Evolutionary conservation across 345 rosid genomes (phyloP).

Genomic region (Pugionium dolabratum): DNA sequence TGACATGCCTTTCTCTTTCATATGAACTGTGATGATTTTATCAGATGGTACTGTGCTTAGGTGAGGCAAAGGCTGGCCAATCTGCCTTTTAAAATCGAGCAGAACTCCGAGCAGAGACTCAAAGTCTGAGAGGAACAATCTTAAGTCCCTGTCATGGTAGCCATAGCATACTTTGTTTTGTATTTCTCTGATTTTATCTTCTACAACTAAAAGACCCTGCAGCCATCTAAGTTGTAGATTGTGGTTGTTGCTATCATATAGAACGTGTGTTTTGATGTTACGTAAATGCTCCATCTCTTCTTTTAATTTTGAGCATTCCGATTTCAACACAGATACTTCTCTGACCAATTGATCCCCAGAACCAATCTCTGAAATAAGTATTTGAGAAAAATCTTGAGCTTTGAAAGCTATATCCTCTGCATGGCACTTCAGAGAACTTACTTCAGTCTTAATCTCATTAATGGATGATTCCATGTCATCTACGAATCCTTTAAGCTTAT

Average conservation of each 20-base stretch:
- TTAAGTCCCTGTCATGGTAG: constrained; percentile 62
- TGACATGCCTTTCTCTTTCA: constrained; percentile 44
- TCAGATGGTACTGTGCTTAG: constrained; percentile 48
- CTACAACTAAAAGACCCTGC: constrained; percentile 66
- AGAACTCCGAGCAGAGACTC: constrained; percentile 60
- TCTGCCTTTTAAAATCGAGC: constrained; percentile 73
- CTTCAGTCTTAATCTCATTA: constrained; percentile 70
- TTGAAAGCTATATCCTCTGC: constrained; percentile 72
- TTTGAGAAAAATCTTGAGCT: constrained; percentile 64
- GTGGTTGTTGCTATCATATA: constrained; percentile 45
- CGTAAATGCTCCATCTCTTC: constrained; percentile 58
- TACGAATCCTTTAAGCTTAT: constrained; percentile 72
- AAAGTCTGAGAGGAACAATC: constrained; percentile 61
- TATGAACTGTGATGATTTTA: constrained; percentile 39
- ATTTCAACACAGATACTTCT: constrained; percentile 76
- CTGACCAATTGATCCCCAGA: constrained; percentile 74
- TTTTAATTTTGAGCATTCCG: constrained; percentile 78
- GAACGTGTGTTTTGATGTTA: constrained; percentile 42
- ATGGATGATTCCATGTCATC: constrained; percentile 80
- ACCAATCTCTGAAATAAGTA: constrained; percentile 74
- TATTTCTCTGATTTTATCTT: constrained; percentile 70
- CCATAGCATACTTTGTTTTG: constrained; percentile 70
- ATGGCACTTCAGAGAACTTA: constrained; percentile 65
- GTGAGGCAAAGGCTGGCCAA: constrained; percentile 48
- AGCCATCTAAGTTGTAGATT: constrained; percentile 59